These are phyloP conservation scores for Globisporangium spiculum DNA, from an alignment of 352 stramenopile genomes.

Conservation along the genomic window DNA sequence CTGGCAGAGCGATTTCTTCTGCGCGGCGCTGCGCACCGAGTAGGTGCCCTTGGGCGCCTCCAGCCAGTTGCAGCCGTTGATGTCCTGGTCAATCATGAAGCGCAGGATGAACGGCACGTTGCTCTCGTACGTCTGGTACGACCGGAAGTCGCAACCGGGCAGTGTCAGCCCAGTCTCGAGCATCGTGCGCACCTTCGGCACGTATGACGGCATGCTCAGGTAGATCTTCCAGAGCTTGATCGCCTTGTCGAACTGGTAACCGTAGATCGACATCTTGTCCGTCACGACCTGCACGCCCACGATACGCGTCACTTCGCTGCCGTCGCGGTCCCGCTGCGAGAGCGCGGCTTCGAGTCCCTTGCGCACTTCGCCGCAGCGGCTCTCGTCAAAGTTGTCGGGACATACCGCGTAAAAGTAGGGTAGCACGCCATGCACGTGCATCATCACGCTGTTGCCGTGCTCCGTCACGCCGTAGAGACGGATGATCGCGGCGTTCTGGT, in stretches of 20 bases:
- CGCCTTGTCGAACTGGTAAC: constrained; percentile 77
- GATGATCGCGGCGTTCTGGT: constrained; percentile 89
- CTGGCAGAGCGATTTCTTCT: constrained; percentile 91
- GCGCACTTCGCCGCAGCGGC: constrained; percentile 67
- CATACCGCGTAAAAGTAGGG: constrained; percentile 96
- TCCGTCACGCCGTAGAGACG: constrained; percentile 96
- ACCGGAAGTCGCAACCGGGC: constrained; percentile 61
- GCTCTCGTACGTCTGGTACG: constrained; percentile 95
- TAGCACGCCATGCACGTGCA: constrained; percentile 97
- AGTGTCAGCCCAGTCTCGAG: constrained; percentile 86
- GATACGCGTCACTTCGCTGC: constrained; percentile 39
- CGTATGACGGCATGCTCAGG: constrained; percentile 93
- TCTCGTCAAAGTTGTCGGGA: constrained; percentile 64
- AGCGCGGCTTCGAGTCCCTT: constrained; percentile 57
- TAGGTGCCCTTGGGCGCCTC: constrained; percentile 93
- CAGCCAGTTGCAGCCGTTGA: constrained; percentile 97
- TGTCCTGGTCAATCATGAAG: constrained; percentile 99
- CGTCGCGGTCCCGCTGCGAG: constrained; percentile 50
- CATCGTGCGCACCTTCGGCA: constrained; percentile 91
- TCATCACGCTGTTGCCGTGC: constrained; percentile 93
- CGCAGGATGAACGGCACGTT: constrained; percentile 99
- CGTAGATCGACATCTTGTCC: constrained; percentile 85
- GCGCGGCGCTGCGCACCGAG: constrained; percentile 51
- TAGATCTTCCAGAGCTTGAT: constrained; percentile 90
- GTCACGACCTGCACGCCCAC: constrained; percentile 72